phyloP scores from a whole-genome alignment of 148 eudicot genomes.

The Limonium bicolor region DNA sequence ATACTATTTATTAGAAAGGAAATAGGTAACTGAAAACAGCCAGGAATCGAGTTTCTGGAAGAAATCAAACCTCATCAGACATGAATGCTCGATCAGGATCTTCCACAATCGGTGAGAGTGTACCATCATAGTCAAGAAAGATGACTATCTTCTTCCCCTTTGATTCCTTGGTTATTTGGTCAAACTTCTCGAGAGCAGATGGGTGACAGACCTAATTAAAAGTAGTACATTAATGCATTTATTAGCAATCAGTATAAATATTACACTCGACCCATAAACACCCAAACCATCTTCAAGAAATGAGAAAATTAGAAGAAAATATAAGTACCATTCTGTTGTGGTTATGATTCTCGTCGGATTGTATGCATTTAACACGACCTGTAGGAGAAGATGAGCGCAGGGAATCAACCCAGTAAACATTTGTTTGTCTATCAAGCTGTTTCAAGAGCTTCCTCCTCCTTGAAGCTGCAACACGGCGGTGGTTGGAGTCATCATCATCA shows the following conservation, averaged over 20 bases:
- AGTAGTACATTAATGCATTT: background rate
- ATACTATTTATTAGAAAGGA: too few species aligned
- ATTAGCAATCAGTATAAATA: background rate
- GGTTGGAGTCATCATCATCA: too few species aligned
- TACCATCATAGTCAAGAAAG: slow-evolving; percentile 18
- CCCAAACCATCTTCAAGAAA: too few species aligned
- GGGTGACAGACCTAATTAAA: slow-evolving; percentile 7
- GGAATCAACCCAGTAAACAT: background rate
- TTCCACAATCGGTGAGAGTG: slow-evolving; percentile 14
- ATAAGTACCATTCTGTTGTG: background rate
- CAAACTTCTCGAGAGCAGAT: slow-evolving; percentile 9
- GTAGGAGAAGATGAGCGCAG: background rate
- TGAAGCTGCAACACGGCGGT: background rate
- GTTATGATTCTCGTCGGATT: too few species aligned
- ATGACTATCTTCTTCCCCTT: slow-evolving; percentile 6
- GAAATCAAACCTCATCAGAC: slow-evolving; percentile 1
- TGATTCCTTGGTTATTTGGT: slow-evolving; percentile 2
- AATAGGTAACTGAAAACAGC: background rate
- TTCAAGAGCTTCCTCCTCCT: background rate
- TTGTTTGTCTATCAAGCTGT: background rate
- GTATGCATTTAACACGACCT: background rate
- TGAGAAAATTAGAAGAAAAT: background rate
- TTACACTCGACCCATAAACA: background rate
- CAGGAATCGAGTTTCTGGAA: background rate
- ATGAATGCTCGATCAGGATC: slow-evolving; percentile 15